A percentile compares a stretch with the other conserved stretches of the same genome.
Conservation (phyloP, 225 moss, liverwort and hornwort genomes). For the Physcomitrium patens region DNA sequence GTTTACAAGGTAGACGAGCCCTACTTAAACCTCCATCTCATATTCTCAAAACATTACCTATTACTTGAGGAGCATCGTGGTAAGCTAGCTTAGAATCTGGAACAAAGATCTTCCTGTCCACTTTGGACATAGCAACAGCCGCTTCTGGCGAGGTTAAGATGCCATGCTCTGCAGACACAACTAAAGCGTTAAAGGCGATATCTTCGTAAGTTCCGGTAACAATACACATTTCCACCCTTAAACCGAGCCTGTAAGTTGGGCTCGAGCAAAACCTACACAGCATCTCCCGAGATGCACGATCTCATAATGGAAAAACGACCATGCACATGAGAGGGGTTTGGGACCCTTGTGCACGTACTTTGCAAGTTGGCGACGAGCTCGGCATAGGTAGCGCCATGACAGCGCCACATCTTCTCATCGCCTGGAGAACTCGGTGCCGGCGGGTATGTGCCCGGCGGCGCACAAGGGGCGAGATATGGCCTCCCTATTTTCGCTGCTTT, state of each 20-base stretch:
- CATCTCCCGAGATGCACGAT: too few species aligned
- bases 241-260: too few species aligned
- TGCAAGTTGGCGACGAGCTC: constrained; percentile 95
- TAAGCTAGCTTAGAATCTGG: constrained; percentile 78
- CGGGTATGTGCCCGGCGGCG: constrained; percentile 75
- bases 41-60: constrained; percentile 48
- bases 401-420: constrained; percentile 99
- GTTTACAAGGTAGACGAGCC: constrained; percentile 17
- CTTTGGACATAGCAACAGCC: constrained; percentile 80
- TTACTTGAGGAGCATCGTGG: constrained; percentile 92
- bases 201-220: too few species aligned
- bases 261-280: too few species aligned
- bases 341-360: constrained; percentile 50
- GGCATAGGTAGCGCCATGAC: constrained; percentile 86
- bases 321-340: background rate
- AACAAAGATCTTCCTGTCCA: constrained; percentile 89
- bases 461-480: constrained; percentile 73
- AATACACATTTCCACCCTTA: too few species aligned
- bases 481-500: constrained; percentile 76
- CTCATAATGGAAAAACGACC: too few species aligned
- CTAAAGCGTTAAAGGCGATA: too few species aligned
- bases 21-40: constrained; percentile 37
- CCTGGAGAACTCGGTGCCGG: constrained; percentile 74
- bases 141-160: constrained; percentile 86
- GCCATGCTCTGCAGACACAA: constrained; percentile 61